phyloP scores from a whole-genome alignment of 441 rosid species.

The Brassica hybrid region DNA sequence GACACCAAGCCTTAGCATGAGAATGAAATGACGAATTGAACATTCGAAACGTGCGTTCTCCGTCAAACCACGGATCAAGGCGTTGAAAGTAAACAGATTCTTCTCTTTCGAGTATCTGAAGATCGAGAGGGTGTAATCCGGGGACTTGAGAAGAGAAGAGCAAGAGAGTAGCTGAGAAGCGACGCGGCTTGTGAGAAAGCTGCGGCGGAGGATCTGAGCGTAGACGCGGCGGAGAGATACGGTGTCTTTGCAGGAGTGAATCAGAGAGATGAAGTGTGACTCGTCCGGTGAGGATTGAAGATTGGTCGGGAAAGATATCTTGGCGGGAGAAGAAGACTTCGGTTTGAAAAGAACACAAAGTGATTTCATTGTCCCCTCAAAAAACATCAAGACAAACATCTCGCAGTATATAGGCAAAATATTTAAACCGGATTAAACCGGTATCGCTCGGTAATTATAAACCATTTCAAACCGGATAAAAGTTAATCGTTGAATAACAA shows the following conservation, averaged over 20 bases:
- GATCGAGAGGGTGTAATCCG: conserved; percentile 51
- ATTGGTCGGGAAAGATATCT: conserved; percentile 23
- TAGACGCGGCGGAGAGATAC: conserved; percentile 58
- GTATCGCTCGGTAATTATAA: too few species aligned
- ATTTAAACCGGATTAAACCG: not conserved
- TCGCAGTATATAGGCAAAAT: not conserved
- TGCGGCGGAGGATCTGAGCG: conserved; percentile 58
- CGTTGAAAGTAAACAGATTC: conserved; percentile 57
- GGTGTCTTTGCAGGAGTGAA: conserved; percentile 49
- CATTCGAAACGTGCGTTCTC: conserved; percentile 46
- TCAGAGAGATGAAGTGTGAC: conserved; percentile 53
- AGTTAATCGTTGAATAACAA: too few species aligned
- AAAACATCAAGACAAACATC: not conserved
- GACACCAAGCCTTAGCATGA: conserved; percentile 52
- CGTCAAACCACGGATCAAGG: conserved; percentile 59
- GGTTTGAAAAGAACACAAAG: conserved; percentile 44
- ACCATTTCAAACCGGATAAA: conserved; percentile 5
- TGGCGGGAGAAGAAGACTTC: conserved; percentile 47
- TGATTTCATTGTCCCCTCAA: conserved; percentile 39
- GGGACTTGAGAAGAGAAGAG: conserved; percentile 51
- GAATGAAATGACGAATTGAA: conserved; percentile 52
- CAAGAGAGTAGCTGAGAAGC: conserved; percentile 59
- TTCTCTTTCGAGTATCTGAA: conserved; percentile 50
- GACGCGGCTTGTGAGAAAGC: conserved; percentile 49
- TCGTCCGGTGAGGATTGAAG: conserved; percentile 37